Base-by-base conservation (phyloP, 2,329 filamentous ascomycete genomes). In the Gnomoniopsis sp. region DNA sequence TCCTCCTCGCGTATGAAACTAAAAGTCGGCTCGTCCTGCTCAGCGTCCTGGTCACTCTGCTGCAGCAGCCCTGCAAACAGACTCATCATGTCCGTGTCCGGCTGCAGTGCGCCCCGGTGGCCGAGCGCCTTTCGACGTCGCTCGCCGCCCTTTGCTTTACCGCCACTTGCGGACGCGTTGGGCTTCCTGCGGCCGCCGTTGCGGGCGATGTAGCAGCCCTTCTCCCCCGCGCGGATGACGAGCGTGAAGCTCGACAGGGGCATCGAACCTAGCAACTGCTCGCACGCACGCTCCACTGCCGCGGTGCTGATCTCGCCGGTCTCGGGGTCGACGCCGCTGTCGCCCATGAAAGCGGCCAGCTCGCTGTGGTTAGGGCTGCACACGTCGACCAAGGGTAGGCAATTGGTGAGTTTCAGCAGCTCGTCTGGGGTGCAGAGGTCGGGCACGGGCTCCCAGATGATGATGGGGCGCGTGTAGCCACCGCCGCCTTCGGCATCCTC, bases 391-490 rank as follows among this genome's bases (percentile, higher is more conserved):
- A 86, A 72, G 0, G 83, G 82, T 14, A 88, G 75, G 12, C 81
- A 81, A 64, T 87, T 87, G 52, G 84, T 87, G 70, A 81, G 85
- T 67, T 86, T 86, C 12, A 87, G 76, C 30, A 88, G 74, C 69
- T 88, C 81, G 46, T 86, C 84, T 0, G 91, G 87, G 0, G 83
- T 88, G 71, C 93, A 97, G 1, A 91, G 81, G 72, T 97, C 91
- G 1, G 95, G 95, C 1, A 97, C 90, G 1, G 95, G 95, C 71
- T 99, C 95, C 93, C 93, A 99, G 54, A 98, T 85, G 70, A 97
- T 91, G 7, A 92, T 74, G 1, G 93, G 90, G 50, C 83, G 82
- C 1, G 77, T 67, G 64, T 78, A 79, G n/a, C 58, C 69, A 58
- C 49, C 66, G 51, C 36, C 58, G 22, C 46, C 58, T 11, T 46